Percentiles rank a stretch among this genome's conserved stretches.
phyloP scores from a whole-genome alignment of 2,329 filamentous ascomycete species.

The Grosmannia clavigera region DNA sequence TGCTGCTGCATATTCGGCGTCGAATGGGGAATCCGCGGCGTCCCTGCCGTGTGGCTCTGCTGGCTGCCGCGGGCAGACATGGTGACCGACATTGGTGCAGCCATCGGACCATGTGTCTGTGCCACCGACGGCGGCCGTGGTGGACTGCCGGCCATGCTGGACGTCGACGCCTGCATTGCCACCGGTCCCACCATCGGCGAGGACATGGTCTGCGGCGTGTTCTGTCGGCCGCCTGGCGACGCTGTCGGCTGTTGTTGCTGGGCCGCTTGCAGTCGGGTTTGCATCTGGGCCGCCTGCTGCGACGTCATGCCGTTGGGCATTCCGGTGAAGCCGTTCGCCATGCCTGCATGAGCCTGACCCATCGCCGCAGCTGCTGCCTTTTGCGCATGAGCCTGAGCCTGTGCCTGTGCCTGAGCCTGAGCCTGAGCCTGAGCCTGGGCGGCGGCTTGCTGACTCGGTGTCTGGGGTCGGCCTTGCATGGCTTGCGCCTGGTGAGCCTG shows the following conservation, averaged over 20 bases:
- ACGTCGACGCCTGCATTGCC: constrained; percentile 53
- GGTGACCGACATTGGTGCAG: constrained; percentile 45
- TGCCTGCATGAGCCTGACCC: constrained; percentile 29
- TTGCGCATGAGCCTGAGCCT: neutral
- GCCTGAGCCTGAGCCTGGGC: constrained; percentile 5
- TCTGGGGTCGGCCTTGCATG: constrained; percentile 16
- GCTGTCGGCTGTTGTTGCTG: constrained; percentile 44
- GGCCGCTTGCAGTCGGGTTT: constrained; percentile 43
- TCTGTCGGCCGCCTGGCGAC: constrained; percentile 54
- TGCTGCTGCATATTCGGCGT: constrained; percentile 47
- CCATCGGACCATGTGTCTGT: constrained; percentile 44
- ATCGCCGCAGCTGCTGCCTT: constrained; percentile 15
- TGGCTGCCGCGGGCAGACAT: constrained; percentile 55
- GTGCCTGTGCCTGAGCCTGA: neutral
- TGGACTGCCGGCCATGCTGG: constrained; percentile 57
- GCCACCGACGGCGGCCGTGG: constrained; percentile 54
- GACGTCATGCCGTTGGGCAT: constrained; percentile 20
- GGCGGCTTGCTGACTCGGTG: constrained; percentile 12
- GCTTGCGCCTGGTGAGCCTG: constrained; percentile 24
- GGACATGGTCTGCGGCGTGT: constrained; percentile 52
- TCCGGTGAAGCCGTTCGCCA: constrained; percentile 30
- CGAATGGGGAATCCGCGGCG: constrained; percentile 47
- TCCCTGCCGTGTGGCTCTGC: constrained; percentile 52
- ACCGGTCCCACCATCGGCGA: constrained; percentile 52
- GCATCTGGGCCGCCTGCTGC: constrained; percentile 25